Evolutionary conservation across 2,329 filamentous ascomycete species (phyloP).

Genomic region (Ustulina deusta): DNA sequence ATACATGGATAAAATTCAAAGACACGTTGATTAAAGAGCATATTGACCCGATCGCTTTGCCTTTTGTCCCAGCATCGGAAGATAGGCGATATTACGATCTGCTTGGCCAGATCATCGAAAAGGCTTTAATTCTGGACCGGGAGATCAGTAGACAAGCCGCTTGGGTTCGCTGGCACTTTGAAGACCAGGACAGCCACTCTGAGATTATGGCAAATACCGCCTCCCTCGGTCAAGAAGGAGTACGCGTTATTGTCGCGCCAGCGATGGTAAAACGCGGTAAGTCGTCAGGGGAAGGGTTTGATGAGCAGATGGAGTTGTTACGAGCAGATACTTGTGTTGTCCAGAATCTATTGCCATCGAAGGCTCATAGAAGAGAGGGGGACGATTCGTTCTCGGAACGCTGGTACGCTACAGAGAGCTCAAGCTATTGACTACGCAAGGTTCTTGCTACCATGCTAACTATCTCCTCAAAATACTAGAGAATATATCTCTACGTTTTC

Average conservation of each 20-base stretch:
- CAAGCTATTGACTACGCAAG: no score
- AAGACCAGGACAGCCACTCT: neutral
- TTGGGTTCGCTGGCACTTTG: slow-evolving; percentile 24
- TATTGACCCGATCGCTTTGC: neutral
- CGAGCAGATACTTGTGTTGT: slow-evolving; percentile 3
- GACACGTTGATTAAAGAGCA: slow-evolving; percentile 5
- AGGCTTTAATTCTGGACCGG: slow-evolving; percentile 17
- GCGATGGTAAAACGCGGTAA: slow-evolving; percentile 19
- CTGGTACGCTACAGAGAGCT: neutral
- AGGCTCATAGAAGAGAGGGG: neutral
- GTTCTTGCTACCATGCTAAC: no score
- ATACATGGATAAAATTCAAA: slow-evolving; percentile 9
- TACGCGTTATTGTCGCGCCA: slow-evolving; percentile 12
- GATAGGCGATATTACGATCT: slow-evolving; percentile 3
- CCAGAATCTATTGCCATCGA: neutral
- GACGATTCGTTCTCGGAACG: neutral
- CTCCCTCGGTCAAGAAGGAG: neutral
- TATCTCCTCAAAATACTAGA: no score
- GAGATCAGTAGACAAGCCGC: slow-evolving; percentile 22
- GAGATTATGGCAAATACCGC: neutral
- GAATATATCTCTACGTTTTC: neutral
- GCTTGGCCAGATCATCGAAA: slow-evolving; percentile 12
- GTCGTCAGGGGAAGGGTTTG: slow-evolving; percentile 19
- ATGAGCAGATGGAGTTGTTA: slow-evolving; percentile 19
- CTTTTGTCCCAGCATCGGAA: neutral